A percentile compares a stretch with the other conserved stretches of the same genome.
Conservation (phyloP, 176 grass and related monocot genomes). For the Musa beccarii region DNA sequence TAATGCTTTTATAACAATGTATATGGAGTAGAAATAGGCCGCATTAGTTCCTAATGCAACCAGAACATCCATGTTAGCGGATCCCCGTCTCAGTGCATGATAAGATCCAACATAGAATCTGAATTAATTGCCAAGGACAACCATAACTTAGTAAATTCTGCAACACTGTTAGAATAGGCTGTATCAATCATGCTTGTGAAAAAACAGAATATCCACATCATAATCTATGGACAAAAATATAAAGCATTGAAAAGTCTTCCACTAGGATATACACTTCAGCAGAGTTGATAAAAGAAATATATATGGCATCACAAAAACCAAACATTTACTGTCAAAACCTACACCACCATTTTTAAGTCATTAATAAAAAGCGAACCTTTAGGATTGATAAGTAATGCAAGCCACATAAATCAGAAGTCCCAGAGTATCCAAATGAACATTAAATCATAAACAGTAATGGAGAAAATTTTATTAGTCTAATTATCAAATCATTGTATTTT, state of each 20-base stretch:
- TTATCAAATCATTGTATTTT: constrained; percentile 1
- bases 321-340: not conserved
- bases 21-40: constrained; percentile 94
- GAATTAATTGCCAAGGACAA: not conserved
- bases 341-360: not conserved
- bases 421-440: not conserved
- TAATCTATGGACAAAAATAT: not conserved
- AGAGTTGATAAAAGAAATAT: not conserved
- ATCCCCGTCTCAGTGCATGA: constrained; percentile 80
- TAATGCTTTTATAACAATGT: constrained; percentile 67
- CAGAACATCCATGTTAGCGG: constrained; percentile 96
- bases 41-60: constrained; percentile 97
- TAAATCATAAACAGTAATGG: not conserved
- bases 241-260: not conserved
- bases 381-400: not conserved
- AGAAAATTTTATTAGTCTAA: not conserved
- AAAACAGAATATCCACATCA: not conserved
- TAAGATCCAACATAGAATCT: constrained; percentile 97
- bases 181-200: not conserved
- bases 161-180: not conserved
- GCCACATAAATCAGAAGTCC: not conserved
- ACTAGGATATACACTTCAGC: not conserved
- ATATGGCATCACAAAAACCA: not conserved
- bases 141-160: not conserved
- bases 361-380: not conserved